phyloP scores from a whole-genome alignment of 2,329 filamentous ascomycete genomes.

The Beauveria caledonica region DNA sequence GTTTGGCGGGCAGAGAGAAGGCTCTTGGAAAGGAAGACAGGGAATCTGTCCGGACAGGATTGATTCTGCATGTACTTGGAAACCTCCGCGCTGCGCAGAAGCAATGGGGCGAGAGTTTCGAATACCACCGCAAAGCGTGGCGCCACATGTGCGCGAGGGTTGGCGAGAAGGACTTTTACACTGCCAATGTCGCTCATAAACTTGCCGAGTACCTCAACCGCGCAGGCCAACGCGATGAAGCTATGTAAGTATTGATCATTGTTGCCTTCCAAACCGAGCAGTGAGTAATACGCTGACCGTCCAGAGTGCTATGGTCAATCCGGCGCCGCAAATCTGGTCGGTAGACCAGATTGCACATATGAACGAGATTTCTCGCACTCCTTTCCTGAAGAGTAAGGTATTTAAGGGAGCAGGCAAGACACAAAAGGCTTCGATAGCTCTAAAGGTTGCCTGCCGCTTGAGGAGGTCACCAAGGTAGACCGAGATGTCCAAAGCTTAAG shows the following conservation, averaged over 20 bases:
- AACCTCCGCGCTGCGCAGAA: constrained; percentile 8
- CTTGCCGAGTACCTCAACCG: constrained; percentile 11
- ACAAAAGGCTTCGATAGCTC: constrained; percentile 11
- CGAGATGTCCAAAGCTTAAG: background rate
- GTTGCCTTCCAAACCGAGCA: background rate
- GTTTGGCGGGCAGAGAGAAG: constrained; percentile 6
- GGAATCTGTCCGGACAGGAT: constrained; percentile 10
- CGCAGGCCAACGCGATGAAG: background rate
- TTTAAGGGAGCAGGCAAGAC: constrained; percentile 6
- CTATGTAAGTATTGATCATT: constrained; percentile 9
- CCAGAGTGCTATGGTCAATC: background rate
- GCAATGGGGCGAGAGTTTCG: constrained; percentile 10
- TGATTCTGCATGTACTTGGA: constrained; percentile 11
- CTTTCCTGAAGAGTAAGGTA: constrained; percentile 11
- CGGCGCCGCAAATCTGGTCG: constrained; percentile 3
- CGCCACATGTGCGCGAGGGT: constrained; percentile 11
- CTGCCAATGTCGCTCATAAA: constrained; percentile 9
- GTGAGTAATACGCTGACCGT: background rate
- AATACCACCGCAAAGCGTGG: constrained; percentile 12
- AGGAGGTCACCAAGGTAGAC: constrained; percentile 11
- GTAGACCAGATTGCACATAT: constrained; percentile 10
- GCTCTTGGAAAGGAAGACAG: constrained; percentile 11
- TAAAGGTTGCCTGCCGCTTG: constrained; percentile 4
- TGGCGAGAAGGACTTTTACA: constrained; percentile 10
- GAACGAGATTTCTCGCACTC: constrained; percentile 13